Conservation (phyloP, 306 rosid species). For the Biancaea sappan region DNA sequence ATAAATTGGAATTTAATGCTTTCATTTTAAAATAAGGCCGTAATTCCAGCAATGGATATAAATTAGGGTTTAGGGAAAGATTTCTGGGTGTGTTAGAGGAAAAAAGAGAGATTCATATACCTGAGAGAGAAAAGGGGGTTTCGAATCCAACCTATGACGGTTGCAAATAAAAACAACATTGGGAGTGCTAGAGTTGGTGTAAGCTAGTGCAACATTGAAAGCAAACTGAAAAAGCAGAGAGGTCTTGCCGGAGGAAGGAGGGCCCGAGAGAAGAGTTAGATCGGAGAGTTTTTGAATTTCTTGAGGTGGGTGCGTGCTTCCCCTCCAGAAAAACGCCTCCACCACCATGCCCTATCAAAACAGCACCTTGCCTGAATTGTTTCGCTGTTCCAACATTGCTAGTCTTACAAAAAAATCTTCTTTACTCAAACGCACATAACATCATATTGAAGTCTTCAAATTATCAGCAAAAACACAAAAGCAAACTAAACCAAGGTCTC, state of each 20-base stretch:
- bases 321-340: constrained; percentile 62
- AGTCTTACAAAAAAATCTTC: neutral
- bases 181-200: constrained; percentile 31
- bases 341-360: constrained; percentile 44
- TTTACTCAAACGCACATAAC: too few species aligned
- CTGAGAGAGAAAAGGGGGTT: constrained; percentile 93
- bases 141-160: constrained; percentile 56
- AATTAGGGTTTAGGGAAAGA: neutral
- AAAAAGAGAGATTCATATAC: constrained; percentile 32
- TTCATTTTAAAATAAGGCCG: neutral
- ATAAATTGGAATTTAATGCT: neutral
- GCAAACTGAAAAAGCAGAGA: constrained; percentile 87
- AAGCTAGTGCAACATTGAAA: constrained; percentile 49
- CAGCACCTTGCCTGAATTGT: neutral
- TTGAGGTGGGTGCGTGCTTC: constrained; percentile 26
- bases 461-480: too few species aligned
- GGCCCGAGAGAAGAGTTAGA: constrained; percentile 74
- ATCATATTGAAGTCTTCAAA: neutral
- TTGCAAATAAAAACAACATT: constrained; percentile 73
- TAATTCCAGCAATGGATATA: too few species aligned
- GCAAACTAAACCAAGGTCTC: neutral
- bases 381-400: neutral
- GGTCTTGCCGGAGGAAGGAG: constrained; percentile 89
- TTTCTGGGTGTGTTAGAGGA: neutral
- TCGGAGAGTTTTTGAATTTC: constrained; percentile 27